These are phyloP conservation scores for Dactylonectria estremocensis DNA, from an alignment of 2,329 filamentous ascomycete species.

Conservation along the genomic window DNA sequence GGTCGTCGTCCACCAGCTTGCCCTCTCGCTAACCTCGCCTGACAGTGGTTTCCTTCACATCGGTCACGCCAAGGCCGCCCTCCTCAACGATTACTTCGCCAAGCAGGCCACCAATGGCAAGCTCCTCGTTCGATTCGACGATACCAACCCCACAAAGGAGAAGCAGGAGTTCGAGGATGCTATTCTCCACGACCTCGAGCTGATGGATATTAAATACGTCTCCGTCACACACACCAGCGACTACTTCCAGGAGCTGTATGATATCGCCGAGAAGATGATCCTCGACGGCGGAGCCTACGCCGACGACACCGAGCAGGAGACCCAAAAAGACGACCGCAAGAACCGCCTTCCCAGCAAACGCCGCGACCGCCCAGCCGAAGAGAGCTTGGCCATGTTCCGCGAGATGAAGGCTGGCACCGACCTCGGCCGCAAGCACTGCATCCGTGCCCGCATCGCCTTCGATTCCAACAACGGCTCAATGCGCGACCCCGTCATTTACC, in stretches of 20 bases:
- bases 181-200: constrained; percentile 90
- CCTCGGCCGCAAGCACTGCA: constrained; percentile 88
- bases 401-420: constrained; percentile 92
- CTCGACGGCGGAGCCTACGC: constrained; percentile 91
- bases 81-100: constrained; percentile 97
- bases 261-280: constrained; percentile 88
- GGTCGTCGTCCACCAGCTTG: not conserved
- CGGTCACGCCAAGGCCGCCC: constrained; percentile 93
- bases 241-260: constrained; percentile 94
- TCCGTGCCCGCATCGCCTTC: constrained; percentile 93
- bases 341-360: constrained; percentile 86
- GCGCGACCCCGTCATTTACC: constrained; percentile 97
- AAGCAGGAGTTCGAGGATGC: constrained; percentile 96
- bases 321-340: constrained; percentile 88
- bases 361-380: constrained; percentile 84
- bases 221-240: constrained; percentile 91
- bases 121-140: constrained; percentile 92
- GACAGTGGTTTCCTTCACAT: constrained; percentile 88
- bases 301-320: constrained; percentile 92
- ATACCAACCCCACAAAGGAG: constrained; percentile 98
- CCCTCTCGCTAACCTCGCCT: constrained; percentile 34
- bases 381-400: constrained; percentile 88
- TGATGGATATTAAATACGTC: constrained; percentile 94
- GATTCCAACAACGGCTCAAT: constrained; percentile 96
- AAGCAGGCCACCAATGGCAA: constrained; percentile 94